Evolutionary conservation across 2,329 filamentous ascomycete genomes (phyloP).

Genomic region (Penicillium sclerotigenum): DNA sequence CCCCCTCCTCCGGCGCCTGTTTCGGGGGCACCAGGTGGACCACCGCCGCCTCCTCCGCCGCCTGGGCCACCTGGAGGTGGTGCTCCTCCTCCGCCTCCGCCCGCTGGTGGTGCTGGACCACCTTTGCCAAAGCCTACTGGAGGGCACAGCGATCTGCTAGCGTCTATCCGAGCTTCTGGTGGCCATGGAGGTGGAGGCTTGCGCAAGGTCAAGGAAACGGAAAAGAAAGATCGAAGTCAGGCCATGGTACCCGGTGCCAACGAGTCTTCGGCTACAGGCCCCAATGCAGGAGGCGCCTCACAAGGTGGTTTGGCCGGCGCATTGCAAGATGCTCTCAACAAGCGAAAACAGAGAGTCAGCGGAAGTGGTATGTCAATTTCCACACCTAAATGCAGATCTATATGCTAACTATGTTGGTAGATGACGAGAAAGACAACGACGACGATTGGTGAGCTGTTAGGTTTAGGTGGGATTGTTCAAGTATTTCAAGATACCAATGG

Average conservation of each 20-base stretch:
- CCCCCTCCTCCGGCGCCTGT: slow-evolving; percentile 42
- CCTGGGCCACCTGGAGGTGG: slow-evolving; percentile 45
- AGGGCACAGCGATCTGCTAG: slow-evolving; percentile 45
- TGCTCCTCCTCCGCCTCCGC: slow-evolving; percentile 52
- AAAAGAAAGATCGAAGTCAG: slow-evolving; percentile 48
- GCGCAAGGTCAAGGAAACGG: slow-evolving; percentile 45
- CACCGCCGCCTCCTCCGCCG: slow-evolving; percentile 48
- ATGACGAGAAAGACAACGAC: slow-evolving; percentile 48
- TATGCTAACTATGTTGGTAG: slow-evolving; percentile 32
- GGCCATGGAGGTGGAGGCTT: slow-evolving; percentile 49
- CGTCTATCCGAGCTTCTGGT: slow-evolving; percentile 54
- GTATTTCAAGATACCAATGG: slow-evolving; percentile 19
- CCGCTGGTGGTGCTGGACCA: slow-evolving; percentile 37
- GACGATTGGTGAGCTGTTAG: slow-evolving; percentile 42
- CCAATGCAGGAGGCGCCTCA: slow-evolving; percentile 51
- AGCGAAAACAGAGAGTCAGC: slow-evolving; percentile 90
- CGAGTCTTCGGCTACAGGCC: slow-evolving; percentile 54
- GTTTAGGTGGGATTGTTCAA: slow-evolving; percentile 3
- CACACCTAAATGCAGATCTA: background rate
- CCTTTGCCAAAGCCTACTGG: slow-evolving; percentile 44
- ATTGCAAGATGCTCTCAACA: slow-evolving; percentile 70
- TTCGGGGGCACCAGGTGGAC: slow-evolving; percentile 32
- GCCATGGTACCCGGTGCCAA: slow-evolving; percentile 50
- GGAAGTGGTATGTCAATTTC: slow-evolving; percentile 73
- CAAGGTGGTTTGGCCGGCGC: slow-evolving; percentile 73